phyloP scores from a whole-genome alignment of 2,329 filamentous ascomycete genomes.

The Fusarium armeniacum region DNA sequence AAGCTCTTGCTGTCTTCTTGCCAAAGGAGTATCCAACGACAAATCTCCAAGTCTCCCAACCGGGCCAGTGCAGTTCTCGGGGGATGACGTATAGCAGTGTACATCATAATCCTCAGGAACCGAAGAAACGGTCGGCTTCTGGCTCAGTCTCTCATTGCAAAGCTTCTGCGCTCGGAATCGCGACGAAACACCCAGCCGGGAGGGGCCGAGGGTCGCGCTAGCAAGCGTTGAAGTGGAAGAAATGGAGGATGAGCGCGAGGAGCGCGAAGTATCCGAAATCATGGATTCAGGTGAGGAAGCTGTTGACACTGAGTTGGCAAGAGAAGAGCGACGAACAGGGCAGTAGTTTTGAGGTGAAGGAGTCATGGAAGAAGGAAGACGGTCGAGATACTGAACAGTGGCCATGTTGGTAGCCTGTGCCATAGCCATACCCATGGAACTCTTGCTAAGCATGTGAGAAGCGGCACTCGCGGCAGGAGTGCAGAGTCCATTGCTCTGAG shows the following conservation, averaged over 20 bases:
- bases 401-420: constrained; percentile 64
- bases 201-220: constrained; percentile 70
- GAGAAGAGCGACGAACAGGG: constrained; percentile 70
- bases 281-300: constrained; percentile 77
- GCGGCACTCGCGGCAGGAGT: constrained; percentile 72
- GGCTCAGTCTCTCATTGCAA: constrained; percentile 68
- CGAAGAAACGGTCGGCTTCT: constrained; percentile 67
- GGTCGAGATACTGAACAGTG: constrained; percentile 66
- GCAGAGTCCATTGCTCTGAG: constrained; percentile 67
- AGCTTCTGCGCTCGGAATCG: constrained; percentile 73
- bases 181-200: constrained; percentile 68
- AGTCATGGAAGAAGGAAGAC: constrained; percentile 63
- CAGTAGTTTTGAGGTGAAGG: constrained; percentile 67
- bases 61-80: constrained; percentile 69
- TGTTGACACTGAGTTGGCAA: constrained; percentile 73
- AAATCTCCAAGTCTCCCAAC: constrained; percentile 66
- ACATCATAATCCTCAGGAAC: constrained; percentile 70
- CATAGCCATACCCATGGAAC: constrained; percentile 72
- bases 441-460: constrained; percentile 63
- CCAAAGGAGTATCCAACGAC: constrained; percentile 63
- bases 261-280: constrained; percentile 73
- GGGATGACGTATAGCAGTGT: constrained; percentile 66
- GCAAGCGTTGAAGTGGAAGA: constrained; percentile 72
- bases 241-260: constrained; percentile 75
- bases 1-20: constrained; percentile 62